phyloP scores from a whole-genome alignment of 352 stramenopile species.

The Pythium myriotylum region DNA sequence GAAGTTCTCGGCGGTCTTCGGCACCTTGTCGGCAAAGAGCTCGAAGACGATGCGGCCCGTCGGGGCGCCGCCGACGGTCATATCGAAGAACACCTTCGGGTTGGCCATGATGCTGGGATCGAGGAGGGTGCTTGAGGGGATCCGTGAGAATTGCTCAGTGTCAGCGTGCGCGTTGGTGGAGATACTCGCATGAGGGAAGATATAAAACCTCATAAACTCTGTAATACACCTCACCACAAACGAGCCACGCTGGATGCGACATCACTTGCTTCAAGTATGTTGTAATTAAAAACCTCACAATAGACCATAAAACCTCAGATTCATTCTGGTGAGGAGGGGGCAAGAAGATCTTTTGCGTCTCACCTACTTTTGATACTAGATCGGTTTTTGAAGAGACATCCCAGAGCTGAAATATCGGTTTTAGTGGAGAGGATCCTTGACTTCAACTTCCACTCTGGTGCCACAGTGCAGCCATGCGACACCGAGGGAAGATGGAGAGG shows the following conservation, averaged over 20 bases:
- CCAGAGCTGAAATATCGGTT: neutral
- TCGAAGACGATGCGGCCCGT: slow-evolving; percentile 91
- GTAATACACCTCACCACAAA: slow-evolving; percentile 3
- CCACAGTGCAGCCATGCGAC: slow-evolving; percentile 44
- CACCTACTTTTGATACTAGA: slow-evolving; percentile 13
- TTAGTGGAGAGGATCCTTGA: neutral
- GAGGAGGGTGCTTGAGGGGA: slow-evolving; percentile 18
- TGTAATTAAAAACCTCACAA: no score
- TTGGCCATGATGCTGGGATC: slow-evolving; percentile 65
- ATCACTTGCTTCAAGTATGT: no score
- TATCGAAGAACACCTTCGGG: slow-evolving; percentile 98
- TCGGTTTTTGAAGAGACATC: slow-evolving; percentile 13
- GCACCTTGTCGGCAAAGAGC: slow-evolving; percentile 86
- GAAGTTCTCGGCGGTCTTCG: slow-evolving; percentile 83
- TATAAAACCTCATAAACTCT: slow-evolving; percentile 22
- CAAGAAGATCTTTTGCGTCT: slow-evolving; percentile 29
- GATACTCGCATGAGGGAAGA: slow-evolving; percentile 15
- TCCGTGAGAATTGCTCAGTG: slow-evolving; percentile 27
- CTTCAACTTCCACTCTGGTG: slow-evolving; percentile 41
- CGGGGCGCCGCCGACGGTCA: slow-evolving; percentile 92
- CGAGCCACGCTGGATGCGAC: slow-evolving; percentile 5
- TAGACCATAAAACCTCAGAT: no score
- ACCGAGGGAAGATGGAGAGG: neutral
- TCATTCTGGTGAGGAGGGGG: slow-evolving; percentile 1
- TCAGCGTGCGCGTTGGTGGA: slow-evolving; percentile 5